These are phyloP conservation scores for Mycena maculata DNA, from an alignment of 768 basidiomycete genomes.

Conservation along the genomic window DNA sequence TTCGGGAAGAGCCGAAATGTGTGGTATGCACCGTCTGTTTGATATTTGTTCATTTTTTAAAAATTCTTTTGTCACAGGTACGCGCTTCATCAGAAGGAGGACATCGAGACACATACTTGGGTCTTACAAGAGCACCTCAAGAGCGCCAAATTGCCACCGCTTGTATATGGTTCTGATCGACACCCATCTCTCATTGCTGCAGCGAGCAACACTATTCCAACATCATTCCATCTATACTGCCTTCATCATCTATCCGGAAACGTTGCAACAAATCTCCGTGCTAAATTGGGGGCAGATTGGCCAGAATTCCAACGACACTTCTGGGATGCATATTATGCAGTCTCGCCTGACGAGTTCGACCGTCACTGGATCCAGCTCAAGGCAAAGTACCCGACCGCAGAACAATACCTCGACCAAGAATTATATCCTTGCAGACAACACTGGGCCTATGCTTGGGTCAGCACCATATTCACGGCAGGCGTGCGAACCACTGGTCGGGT, in stretches of 20 bases:
- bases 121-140: constrained; percentile 41
- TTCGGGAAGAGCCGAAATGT: constrained; percentile 13
- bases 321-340: constrained; percentile 43
- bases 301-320: constrained; percentile 40
- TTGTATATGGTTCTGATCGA: constrained; percentile 40
- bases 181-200: constrained; percentile 36
- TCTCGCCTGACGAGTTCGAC: constrained; percentile 47
- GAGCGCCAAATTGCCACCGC: constrained; percentile 27
- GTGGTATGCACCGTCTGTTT: constrained; percentile 44
- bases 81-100: constrained; percentile 41
- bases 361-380: constrained; percentile 34
- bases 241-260: constrained; percentile 47
- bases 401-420: constrained; percentile 39
- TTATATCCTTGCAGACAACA: constrained; percentile 39
- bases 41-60: no score
- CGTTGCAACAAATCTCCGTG: constrained; percentile 37
- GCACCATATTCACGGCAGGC: constrained; percentile 25
- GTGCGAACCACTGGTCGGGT: constrained; percentile 16
- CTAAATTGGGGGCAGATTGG: constrained; percentile 36
- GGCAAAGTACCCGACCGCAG: constrained; percentile 23
- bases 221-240: constrained; percentile 42
- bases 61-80: no score
- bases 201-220: constrained; percentile 33
- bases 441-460: constrained; percentile 24
- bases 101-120: constrained; percentile 37